phyloP scores from a whole-genome alignment of 768 basidiomycete species.

The Tephrocybe sp. region DNA sequence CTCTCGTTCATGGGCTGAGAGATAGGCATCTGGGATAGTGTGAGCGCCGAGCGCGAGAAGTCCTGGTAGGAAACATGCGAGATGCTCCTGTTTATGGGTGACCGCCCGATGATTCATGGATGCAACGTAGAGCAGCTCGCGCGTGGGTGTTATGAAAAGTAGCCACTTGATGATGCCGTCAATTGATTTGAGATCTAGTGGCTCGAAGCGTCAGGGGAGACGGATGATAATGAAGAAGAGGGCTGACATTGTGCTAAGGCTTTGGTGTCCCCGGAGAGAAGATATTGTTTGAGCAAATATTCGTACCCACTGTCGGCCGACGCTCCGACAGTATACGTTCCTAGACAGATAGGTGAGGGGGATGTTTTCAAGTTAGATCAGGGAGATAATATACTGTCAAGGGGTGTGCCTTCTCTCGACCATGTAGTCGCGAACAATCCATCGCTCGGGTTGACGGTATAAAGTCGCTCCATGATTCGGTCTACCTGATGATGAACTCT shows the following conservation, averaged over 20 bases:
- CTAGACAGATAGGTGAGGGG: constrained; percentile 19
- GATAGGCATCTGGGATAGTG: constrained; percentile 34
- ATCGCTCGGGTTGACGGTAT: constrained; percentile 27
- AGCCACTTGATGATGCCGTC: constrained; percentile 57
- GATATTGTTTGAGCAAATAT: constrained; percentile 66
- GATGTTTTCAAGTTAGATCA: no score
- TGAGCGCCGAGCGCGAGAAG: constrained; percentile 63
- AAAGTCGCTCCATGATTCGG: constrained; percentile 38
- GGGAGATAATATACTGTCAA: constrained; percentile 22
- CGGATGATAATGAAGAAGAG: background rate
- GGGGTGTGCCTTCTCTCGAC: constrained; percentile 24
- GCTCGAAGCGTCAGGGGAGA: background rate
- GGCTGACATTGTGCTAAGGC: constrained; percentile 54
- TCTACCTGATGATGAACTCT: constrained; percentile 25
- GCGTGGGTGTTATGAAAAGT: constrained; percentile 54
- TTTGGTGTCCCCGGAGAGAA: constrained; percentile 49
- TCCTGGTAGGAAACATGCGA: constrained; percentile 71
- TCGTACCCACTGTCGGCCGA: constrained; percentile 66
- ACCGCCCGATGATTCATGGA: constrained; percentile 38
- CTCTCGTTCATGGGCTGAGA: constrained; percentile 33
- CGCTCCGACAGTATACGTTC: constrained; percentile 53
- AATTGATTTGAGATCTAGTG: constrained; percentile 48
- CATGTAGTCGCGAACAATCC: constrained; percentile 37
- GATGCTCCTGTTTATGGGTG: constrained; percentile 57
- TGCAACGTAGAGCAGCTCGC: constrained; percentile 65